Percentiles rank a stretch among this genome's conserved stretches.
Conservation (phyloP, 208 protist genomes). For the Leishmania braziliensis region DNA sequence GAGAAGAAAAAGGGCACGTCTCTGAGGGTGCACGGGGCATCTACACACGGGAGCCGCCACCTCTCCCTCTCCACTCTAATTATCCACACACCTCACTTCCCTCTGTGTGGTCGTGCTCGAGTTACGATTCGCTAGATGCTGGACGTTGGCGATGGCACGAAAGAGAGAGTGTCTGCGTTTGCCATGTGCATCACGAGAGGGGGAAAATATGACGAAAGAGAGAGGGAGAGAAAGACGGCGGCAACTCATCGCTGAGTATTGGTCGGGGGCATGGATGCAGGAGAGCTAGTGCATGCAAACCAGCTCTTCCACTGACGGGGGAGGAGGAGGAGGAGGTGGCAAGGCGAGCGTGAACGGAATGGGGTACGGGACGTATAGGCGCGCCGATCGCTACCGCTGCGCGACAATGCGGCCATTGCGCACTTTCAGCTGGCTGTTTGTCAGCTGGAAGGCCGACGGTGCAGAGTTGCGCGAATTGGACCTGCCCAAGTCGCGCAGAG, state of each 20-base stretch:
- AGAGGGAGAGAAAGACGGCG: not conserved
- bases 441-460: constrained; percentile 21
- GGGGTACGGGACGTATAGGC: no score
- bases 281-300: not conserved
- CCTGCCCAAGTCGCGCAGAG: not conserved
- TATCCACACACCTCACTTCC: not conserved
- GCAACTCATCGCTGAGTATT: not conserved
- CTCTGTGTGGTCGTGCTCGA: not conserved
- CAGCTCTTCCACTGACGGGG: not conserved
- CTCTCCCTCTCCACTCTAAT: not conserved
- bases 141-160: not conserved
- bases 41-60: not conserved
- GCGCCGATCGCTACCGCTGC: constrained; percentile 6
- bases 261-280: not conserved
- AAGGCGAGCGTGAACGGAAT: not conserved
- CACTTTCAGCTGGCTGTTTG: constrained; percentile 29
- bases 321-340: not conserved
- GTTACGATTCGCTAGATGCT: not conserved
- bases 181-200: not conserved
- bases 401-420: constrained; percentile 32
- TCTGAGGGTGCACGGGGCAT: not conserved
- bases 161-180: not conserved
- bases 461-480: constrained; percentile 15
- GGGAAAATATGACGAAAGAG: not conserved
- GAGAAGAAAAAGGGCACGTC: not conserved